A percentile compares a stretch with the other conserved stretches of the same genome.
phyloP scores from a whole-genome alignment of 2,329 filamentous ascomycete genomes.

The Dothidotthia symphoricarpi region DNA sequence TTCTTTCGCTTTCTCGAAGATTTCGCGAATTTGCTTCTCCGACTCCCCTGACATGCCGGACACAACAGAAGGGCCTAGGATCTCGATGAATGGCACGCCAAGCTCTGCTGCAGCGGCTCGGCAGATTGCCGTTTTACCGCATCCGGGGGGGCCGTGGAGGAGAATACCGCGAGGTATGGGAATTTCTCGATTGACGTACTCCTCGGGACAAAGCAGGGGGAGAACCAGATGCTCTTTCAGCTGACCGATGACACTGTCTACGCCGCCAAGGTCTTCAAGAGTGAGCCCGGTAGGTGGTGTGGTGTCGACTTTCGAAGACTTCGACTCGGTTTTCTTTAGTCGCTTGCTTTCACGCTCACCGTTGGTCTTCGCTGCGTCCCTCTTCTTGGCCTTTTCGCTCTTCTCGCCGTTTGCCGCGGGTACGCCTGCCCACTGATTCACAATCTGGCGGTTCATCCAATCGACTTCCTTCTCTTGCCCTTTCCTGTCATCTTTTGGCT shows the following conservation, averaged over 20 bases:
- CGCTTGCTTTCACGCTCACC: conserved; percentile 67
- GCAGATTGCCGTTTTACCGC: conserved; percentile 82
- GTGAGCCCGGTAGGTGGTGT: conserved; percentile 66
- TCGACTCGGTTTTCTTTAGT: conserved; percentile 50
- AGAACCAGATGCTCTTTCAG: conserved; percentile 70
- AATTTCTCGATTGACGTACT: conserved; percentile 64
- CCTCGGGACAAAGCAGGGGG: conserved; percentile 66
- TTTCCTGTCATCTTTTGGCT: conserved; percentile 20
- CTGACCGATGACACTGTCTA: conserved; percentile 68
- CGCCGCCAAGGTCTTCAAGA: conserved; percentile 71
- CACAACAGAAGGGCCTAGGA: conserved; percentile 78
- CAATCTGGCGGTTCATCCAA: conserved; percentile 65
- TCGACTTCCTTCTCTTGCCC: conserved; percentile 43
- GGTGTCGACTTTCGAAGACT: conserved; percentile 54
- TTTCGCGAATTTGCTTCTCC: conserved; percentile 79
- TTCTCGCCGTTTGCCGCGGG: conserved; percentile 34
- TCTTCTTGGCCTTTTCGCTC: conserved; percentile 48
- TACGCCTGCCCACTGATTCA: conserved; percentile 53
- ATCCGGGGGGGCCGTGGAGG: conserved; percentile 79
- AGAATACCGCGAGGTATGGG: conserved; percentile 73
- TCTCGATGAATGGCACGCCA: conserved; percentile 74
- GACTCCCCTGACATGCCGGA: conserved; percentile 88
- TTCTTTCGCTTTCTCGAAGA: conserved; percentile 83
- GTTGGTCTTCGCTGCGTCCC: conserved; percentile 51
- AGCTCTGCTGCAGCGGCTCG: conserved; percentile 75